Evolutionary conservation across 2,329 filamentous ascomycete genomes (phyloP).

Genomic region (Alternaria viburni): DNA sequence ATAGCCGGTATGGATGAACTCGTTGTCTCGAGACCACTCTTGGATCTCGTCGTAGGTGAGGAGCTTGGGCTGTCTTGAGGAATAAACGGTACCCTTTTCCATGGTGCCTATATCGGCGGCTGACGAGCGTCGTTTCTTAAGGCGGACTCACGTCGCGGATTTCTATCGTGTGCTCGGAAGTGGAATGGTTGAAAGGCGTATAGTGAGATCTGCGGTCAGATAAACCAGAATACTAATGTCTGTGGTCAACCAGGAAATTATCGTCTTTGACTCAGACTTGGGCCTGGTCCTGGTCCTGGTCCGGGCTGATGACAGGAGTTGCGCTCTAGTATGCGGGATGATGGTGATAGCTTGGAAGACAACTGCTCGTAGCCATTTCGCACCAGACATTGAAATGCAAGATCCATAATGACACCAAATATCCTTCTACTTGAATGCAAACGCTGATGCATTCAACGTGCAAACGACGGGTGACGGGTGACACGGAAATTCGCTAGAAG

Average conservation of each 20-base stretch:
- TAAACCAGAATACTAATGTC: not conserved
- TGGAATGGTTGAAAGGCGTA: rapidly evolving
- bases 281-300: not conserved
- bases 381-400: rapidly evolving
- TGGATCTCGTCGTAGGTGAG: not conserved
- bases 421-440: rapidly evolving
- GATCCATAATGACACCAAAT: not conserved
- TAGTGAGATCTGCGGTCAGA: not conserved
- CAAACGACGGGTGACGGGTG: not conserved
- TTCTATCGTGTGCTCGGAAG: not conserved
- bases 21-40: not conserved
- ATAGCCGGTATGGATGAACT: not conserved
- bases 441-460: not conserved
- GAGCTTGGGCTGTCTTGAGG: not conserved
- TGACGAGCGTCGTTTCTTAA: not conserved
- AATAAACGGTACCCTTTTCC: rapidly evolving
- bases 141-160: not conserved
- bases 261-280: not conserved
- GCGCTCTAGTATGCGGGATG: not conserved
- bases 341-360: not conserved
- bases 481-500: rapidly evolving
- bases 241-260: rapidly evolving
- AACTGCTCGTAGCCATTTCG: not conserved
- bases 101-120: not conserved
- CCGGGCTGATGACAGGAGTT: not conserved